phyloP scores from a whole-genome alignment of 2,329 filamentous ascomycete genomes.

The Nannizzia gypsea region DNA sequence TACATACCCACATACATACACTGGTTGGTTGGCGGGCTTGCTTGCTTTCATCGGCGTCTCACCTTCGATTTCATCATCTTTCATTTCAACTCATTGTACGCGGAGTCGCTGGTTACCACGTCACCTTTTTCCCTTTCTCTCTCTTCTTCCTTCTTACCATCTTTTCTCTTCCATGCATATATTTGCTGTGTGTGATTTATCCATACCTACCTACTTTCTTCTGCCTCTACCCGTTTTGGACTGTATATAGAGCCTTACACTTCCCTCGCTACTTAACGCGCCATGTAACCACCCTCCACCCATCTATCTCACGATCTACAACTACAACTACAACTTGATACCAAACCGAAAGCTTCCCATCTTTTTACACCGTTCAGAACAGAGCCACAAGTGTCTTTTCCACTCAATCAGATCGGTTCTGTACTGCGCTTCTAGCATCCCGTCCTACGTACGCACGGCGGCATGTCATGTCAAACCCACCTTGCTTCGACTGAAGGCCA shows the following conservation, averaged over 20 bases:
- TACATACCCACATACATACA: conserved; percentile 1
- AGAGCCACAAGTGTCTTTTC: too few species aligned
- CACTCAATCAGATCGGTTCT: background rate
- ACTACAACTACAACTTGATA: background rate
- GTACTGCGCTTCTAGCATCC: background rate
- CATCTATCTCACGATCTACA: background rate
- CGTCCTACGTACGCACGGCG: background rate
- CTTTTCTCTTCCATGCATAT: background rate
- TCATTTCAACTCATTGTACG: background rate
- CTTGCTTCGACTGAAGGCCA: background rate
- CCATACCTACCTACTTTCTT: background rate
- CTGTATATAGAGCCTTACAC: background rate
- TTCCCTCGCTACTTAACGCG: background rate
- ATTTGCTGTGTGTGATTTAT: background rate
- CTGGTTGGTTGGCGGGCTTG: background rate
- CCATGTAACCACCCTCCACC: background rate
- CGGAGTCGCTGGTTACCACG: background rate
- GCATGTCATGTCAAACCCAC: background rate
- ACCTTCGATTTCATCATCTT: background rate
- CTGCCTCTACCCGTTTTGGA: background rate
- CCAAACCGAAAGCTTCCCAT: too few species aligned
- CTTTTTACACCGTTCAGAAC: too few species aligned
- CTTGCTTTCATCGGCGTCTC: background rate
- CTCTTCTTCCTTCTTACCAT: too few species aligned
- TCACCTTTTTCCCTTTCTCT: background rate